phyloP scores from a whole-genome alignment of 345 rosid species.

The Gynandropsis gynandra region DNA sequence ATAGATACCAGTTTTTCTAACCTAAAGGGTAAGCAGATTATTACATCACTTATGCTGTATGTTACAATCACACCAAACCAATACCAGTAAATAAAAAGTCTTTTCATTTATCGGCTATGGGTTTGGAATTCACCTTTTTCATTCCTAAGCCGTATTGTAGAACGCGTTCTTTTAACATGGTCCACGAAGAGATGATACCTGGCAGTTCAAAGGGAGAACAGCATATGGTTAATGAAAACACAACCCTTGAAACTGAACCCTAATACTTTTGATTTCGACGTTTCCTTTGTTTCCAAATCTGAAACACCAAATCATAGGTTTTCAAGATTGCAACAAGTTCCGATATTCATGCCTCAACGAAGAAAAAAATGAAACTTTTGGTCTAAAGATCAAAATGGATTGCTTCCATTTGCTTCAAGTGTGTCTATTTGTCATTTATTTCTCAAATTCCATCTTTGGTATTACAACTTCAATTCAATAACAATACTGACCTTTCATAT shows the following conservation, averaged over 20 bases:
- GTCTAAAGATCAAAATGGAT: neutral
- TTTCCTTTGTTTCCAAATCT: neutral
- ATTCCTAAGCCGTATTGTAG: constrained; percentile 62
- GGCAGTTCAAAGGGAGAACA: constrained; percentile 13
- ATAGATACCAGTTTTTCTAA: too few species aligned
- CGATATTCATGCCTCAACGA: neutral
- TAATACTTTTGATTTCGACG: neutral
- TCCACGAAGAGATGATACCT: constrained; percentile 70
- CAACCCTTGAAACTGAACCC: neutral
- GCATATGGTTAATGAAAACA: neutral
- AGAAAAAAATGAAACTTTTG: neutral
- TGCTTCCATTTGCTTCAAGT: neutral
- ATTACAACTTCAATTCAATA: neutral
- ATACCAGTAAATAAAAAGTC: neutral
- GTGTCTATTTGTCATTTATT: neutral
- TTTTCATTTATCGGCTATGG: constrained; percentile 10
- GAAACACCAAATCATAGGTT: neutral
- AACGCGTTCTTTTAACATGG: constrained; percentile 61
- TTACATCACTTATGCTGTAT: neutral
- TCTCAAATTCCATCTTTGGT: neutral
- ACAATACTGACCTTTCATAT: constrained; percentile 59
- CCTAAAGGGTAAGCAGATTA: too few species aligned
- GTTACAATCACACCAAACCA: constrained; percentile 10
- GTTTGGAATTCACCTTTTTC: constrained; percentile 40
- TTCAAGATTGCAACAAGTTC: neutral